Evolutionary conservation across 2,329 filamentous ascomycete species (phyloP), one percentile per base, ranked within the genome.

Genomic region (Aspergillus carbonarius): DNA sequence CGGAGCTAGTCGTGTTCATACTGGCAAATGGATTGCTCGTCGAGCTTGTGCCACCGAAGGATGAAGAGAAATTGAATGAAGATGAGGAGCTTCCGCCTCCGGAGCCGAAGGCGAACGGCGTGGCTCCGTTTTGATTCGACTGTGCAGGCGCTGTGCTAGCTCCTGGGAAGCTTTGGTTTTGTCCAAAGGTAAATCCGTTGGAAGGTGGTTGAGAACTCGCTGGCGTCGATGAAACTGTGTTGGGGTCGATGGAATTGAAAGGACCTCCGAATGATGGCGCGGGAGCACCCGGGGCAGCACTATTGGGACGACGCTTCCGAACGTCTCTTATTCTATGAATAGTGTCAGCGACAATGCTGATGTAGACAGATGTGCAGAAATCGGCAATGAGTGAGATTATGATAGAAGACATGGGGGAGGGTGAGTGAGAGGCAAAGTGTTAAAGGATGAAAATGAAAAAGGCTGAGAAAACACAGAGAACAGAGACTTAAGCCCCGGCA

Each of bases 11-110:
- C 10, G 68, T 67, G 40, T 62, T 66, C 58, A 71, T 66, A 44
- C 59, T 74, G 30, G 67, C 66, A 55, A 78, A 78, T 15, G 75
- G 75, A 58, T 78, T 77, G 52, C 63, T 72, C 2, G 65, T 54
- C 13, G 69, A 55, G 13, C 58, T 57, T 20, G 66, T 34, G 23
- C 61, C 61, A 40, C 60, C 63, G 27, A 65, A 63, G 20, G 68
- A 65, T 10, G 68, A 55, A 20, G 69, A 68, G 54, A 75, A 75
- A 54, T 66, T 72, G 62, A 76, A 76, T 7, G 67, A 67, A 9
- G 73, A 66, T 13, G 68, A 61, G 10, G 51, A 62, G 40, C 62
- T 62, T 35, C 60, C 60, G 42, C 62, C 66, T 54, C 67, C 66
- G 35, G 68, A 60, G 18, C 72, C 72, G 58, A 74, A 72, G 30